Percentiles rank a stretch among this genome's conserved stretches.
Conservation (phyloP, 371 early-diverging fungal genomes). For the Neoconidiobolus thromboides region DNA sequence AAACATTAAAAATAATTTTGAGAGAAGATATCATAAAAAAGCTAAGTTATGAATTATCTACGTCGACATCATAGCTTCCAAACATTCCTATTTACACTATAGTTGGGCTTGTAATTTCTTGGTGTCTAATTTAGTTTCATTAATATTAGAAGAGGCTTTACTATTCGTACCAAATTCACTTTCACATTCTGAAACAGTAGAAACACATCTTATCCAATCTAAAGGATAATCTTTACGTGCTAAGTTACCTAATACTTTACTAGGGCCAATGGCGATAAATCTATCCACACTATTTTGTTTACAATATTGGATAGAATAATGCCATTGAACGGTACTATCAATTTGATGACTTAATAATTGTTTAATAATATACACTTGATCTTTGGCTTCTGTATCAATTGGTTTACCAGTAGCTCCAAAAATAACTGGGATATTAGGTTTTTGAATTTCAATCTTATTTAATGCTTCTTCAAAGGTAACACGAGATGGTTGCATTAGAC, state of each 20-base stretch:
- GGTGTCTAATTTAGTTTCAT: background rate
- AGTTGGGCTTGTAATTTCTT: background rate
- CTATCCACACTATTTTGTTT: conserved; percentile 54
- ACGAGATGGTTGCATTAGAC: conserved; percentile 71
- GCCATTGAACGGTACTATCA: conserved; percentile 77
- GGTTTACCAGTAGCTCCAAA: conserved; percentile 63
- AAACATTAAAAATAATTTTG: background rate
- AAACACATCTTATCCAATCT: conserved; percentile 31
- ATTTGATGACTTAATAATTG: conserved; percentile 56
- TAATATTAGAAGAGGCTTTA: no score
- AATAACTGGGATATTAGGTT: conserved; percentile 59
- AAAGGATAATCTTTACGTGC: conserved; percentile 70
- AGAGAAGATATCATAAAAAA: background rate
- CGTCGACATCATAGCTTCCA: background rate
- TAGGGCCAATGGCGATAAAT: conserved; percentile 75
- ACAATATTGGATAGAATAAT: conserved; percentile 56
- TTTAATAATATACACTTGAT: conserved; percentile 35
- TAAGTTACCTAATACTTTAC: conserved; percentile 70
- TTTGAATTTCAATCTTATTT: conserved; percentile 28
- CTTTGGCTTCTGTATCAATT: background rate
- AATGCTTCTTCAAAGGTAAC: conserved; percentile 51
- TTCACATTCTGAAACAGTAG: background rate
- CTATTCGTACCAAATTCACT: background rate
- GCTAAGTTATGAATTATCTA: background rate
- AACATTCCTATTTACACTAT: background rate